phyloP scores from a whole-genome alignment of 495 filamentous ascomycete species.

The Hyaloscypha finlandica region DNA sequence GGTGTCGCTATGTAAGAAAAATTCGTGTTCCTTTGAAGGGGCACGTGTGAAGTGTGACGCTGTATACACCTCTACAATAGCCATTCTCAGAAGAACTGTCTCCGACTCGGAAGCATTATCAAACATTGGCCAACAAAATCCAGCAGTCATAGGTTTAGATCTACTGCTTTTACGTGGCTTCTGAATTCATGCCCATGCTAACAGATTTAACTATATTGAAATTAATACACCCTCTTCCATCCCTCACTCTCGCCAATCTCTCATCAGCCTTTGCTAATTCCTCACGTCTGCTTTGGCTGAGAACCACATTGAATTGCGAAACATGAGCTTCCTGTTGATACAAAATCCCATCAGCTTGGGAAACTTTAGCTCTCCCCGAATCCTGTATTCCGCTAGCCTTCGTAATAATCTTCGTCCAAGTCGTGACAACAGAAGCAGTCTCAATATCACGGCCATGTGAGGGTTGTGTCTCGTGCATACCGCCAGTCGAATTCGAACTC shows the following conservation, averaged over 20 bases:
- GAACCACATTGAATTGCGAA: background rate
- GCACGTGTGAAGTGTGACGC: too few species aligned
- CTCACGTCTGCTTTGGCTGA: background rate
- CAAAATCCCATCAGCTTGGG: background rate
- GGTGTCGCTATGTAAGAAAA: too few species aligned
- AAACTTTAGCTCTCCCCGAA: background rate
- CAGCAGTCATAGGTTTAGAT: background rate
- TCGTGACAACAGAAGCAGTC: background rate
- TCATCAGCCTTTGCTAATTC: constrained; percentile 4
- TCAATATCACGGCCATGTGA: background rate
- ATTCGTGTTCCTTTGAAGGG: too few species aligned
- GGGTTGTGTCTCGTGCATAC: background rate
- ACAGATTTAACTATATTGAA: background rate
- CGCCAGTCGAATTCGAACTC: background rate
- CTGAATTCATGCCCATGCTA: background rate
- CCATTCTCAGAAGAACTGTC: too few species aligned
- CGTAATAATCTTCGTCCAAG: background rate
- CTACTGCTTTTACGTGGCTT: background rate
- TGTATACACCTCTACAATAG: too few species aligned
- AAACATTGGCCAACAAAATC: too few species aligned
- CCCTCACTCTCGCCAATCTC: constrained; percentile 3
- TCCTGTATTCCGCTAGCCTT: background rate
- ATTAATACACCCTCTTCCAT: constrained; percentile 2
- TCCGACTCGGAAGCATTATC: too few species aligned
- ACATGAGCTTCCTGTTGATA: background rate